Evolutionary conservation across 257 asterid species (phyloP).

Genomic region (Ophiorrhiza pumila): DNA sequence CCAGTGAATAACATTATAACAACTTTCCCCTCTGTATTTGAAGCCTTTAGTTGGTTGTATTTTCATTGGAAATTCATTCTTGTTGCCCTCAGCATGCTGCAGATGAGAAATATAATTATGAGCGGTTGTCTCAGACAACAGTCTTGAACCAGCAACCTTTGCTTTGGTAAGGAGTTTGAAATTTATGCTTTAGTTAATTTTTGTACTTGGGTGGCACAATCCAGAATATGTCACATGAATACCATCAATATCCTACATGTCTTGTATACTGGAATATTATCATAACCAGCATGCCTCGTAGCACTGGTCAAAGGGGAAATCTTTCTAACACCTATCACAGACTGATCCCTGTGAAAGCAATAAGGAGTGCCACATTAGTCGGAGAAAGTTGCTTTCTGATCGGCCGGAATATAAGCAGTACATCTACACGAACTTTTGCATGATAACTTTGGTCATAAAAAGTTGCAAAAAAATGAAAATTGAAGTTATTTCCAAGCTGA

Average conservation of each 20-base stretch:
- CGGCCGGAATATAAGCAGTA: not conserved
- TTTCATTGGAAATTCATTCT: not conserved
- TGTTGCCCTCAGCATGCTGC: constrained; percentile 84
- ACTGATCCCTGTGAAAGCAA: not conserved
- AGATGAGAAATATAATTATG: constrained; percentile 94
- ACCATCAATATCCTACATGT: not conserved
- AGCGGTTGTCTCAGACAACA: constrained; percentile 75
- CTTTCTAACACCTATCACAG: too few relatives aligned
- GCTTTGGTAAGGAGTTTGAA: constrained; percentile 53
- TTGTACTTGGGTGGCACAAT: not conserved
- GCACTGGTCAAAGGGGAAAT: not conserved
- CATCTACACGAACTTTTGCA: not conserved
- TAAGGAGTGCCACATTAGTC: not conserved
- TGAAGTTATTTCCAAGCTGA: not conserved
- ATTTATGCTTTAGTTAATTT: not conserved
- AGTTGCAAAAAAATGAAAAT: not conserved
- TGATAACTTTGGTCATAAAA: not conserved
- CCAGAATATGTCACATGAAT: not conserved
- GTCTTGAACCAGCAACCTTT: constrained; percentile 94
- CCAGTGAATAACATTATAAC: not conserved
- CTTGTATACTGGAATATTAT: not conserved
- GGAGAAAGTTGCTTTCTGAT: not conserved
- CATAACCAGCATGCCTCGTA: not conserved
- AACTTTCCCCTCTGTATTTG: not conserved
- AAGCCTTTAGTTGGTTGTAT: constrained; percentile 1